Base-by-base conservation (phyloP, 148 eudicot species). In the Heliosperma pusillum region DNA sequence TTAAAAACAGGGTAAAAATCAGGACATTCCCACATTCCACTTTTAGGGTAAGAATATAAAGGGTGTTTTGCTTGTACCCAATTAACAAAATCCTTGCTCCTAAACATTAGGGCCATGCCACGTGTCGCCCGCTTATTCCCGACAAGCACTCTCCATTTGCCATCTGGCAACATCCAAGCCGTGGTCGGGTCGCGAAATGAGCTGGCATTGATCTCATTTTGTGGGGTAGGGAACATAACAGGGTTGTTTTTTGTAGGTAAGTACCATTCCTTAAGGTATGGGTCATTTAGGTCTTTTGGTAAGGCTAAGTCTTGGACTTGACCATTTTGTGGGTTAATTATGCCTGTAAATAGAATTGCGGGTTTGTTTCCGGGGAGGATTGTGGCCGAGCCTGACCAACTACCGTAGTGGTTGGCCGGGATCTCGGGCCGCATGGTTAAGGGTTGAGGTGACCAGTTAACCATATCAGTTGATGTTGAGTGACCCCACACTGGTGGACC, bases 11-110 rank as follows among this genome's bases (percentile, higher is more conserved):
- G 92, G 55, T 15, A 89, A 74, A 93, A 93, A 79, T 93, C 93
- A 6, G 91, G 88, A 30, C 96, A 90, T 78, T 92, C 93, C 92
- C 94, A 89, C 95, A 92, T 92, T 5, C 89, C 91, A 20, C 85
- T 80, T 4, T 44, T 71, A 2, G 75, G 29, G 0, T 78, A 22
- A 0, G 82, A 80, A 61, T 88, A 85, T 2, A 92, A 47, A 0
- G 90, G 91, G 8, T 82, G 69, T 9, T 85, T 20, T 3, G 89
- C 80, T 65, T 77, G 4, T 24, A 69, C 73, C 91, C 92, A 92
- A 2, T 45, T 10, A 0, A 74, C 53, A 76, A 92, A 92, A 80
- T 92, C 92, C 58, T 52, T 83, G 16, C 92, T 92, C 26, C 64
- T 79, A 72, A 81, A 92, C 36, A 92, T 52, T n/a, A 88, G 16